phyloP scores from a whole-genome alignment of 345 rosid species.

The Mercurialis annua region DNA sequence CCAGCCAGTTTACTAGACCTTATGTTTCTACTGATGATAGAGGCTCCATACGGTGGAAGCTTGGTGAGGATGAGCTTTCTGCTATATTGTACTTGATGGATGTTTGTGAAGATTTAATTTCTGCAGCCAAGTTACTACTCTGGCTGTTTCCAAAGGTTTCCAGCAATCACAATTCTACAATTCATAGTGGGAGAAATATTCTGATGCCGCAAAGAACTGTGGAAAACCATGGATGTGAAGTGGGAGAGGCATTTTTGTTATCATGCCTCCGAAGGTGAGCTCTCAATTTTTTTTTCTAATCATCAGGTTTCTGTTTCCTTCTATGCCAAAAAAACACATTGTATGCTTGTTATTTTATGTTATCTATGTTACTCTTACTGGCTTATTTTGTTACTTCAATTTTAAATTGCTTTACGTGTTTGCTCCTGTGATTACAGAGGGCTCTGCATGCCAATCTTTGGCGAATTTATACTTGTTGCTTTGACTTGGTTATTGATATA shows the following conservation, averaged over 20 bases:
- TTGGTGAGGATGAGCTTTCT: constrained; percentile 87
- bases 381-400: not conserved
- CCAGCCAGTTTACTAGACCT: constrained; percentile 54
- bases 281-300: constrained; percentile 1
- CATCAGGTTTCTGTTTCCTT: not conserved
- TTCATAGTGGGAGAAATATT: constrained; percentile 71
- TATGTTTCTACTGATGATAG: constrained; percentile 60
- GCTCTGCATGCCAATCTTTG: not conserved
- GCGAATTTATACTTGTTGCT: not conserved
- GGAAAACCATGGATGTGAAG: constrained; percentile 67
- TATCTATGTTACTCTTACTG: not conserved
- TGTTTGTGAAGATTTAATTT: constrained; percentile 64
- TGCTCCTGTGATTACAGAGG: not conserved
- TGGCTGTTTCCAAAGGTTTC: constrained; percentile 84
- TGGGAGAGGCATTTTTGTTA: constrained; percentile 74
- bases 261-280: constrained; percentile 80
- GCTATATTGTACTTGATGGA: constrained; percentile 73
- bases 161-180: constrained; percentile 53
- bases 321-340: not conserved
- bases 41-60: constrained; percentile 64
- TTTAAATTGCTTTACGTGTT: not conserved
- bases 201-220: constrained; percentile 50
- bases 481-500: not conserved
- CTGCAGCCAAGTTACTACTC: constrained; percentile 72
- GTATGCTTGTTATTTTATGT: not conserved